Evolutionary conservation across 2,329 filamentous ascomycete species (phyloP), one percentile per base, ranked within the genome.

Genomic region (Botrytis elliptica): DNA sequence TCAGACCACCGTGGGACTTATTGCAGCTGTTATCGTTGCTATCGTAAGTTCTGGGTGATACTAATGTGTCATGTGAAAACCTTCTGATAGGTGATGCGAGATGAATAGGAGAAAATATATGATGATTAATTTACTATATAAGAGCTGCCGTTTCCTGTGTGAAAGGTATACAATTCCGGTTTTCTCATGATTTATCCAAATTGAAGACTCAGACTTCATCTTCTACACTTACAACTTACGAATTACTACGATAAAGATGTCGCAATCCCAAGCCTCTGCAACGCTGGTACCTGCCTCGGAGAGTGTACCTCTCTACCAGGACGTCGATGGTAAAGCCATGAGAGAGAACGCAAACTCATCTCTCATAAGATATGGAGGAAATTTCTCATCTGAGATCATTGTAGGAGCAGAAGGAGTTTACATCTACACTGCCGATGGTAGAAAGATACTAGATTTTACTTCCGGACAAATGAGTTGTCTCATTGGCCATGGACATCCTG

Each of bases 381-480:
- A 44, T 6, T 78, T 80, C 74, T 75, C 73, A 16, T 74, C 77
- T 25, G 60, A 68, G 22, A 62, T 80, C 25, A 78, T 79, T 22
- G 62, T 74, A 25, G 70, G 74, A 14, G 77, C 78, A 4, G 73
- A 74, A 40, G 78, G 77, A 2, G 63, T 77, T 52, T 78, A 76
- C 38, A 75, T 89, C 33, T 88, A 85, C 77, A 84, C 84, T 60
- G 79, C 81, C 0, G 75, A 79, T 4, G 83, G 83, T 29, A 82
- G 83, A 22, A 80, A 82, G 67, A 85, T 90, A 71, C 83, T 90
- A 0, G 88, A 90, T 80, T 89, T 85, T 81, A 90, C 88, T 0
- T 89, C 88, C 0, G 88, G 88, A 22, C 88, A 90, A 75, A 90
- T 90, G 87, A 86, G 84, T 10, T 89, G 85, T 49, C 82, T 90